These are phyloP conservation scores for Aureobasidium sp. DNA, from an alignment of 2,329 filamentous ascomycete species.

Conservation along the genomic window DNA sequence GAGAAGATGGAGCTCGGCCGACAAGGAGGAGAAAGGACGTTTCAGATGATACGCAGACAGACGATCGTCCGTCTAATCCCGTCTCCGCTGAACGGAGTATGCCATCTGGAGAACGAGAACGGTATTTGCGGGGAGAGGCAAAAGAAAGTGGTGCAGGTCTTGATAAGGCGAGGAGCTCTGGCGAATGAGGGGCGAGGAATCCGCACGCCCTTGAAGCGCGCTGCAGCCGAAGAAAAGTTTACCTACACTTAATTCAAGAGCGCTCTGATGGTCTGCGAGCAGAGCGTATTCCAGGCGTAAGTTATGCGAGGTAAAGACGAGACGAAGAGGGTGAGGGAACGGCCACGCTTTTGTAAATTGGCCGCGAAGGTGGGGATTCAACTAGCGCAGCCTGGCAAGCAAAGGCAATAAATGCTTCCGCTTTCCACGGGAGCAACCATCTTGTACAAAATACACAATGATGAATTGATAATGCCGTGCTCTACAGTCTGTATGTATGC, in stretches of 20 bases:
- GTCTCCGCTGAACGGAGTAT: slow-evolving; percentile 3
- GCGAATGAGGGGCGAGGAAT: slow-evolving; percentile 11
- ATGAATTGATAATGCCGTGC: neutral
- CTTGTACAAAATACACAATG: neutral
- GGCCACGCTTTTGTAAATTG: slow-evolving; percentile 11
- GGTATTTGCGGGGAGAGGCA: slow-evolving; percentile 10
- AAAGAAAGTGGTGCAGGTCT: slow-evolving; percentile 11
- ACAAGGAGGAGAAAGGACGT: neutral
- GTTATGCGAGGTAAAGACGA: slow-evolving; percentile 5
- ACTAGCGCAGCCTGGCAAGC: slow-evolving; percentile 3
- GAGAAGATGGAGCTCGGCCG: neutral
- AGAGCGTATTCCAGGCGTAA: slow-evolving; percentile 7
- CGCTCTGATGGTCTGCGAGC: slow-evolving; percentile 5
- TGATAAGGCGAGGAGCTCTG: slow-evolving; percentile 4
- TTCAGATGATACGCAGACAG: slow-evolving; percentile 7
- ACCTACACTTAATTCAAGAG: slow-evolving; percentile 3
- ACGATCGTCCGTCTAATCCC: neutral
- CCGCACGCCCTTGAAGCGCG: neutral
- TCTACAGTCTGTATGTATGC: neutral
- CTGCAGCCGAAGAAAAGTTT: slow-evolving; percentile 2
- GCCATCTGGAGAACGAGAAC: slow-evolving; percentile 4
- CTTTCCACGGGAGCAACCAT: neutral
- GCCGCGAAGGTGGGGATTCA: slow-evolving; percentile 9
- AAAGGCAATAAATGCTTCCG: slow-evolving; percentile 7
- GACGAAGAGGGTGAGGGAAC: slow-evolving; percentile 5